These are phyloP conservation scores for Afroboletus lepidellus DNA, from an alignment of 1,284 basidiomycete genomes.

Conservation along the genomic window DNA sequence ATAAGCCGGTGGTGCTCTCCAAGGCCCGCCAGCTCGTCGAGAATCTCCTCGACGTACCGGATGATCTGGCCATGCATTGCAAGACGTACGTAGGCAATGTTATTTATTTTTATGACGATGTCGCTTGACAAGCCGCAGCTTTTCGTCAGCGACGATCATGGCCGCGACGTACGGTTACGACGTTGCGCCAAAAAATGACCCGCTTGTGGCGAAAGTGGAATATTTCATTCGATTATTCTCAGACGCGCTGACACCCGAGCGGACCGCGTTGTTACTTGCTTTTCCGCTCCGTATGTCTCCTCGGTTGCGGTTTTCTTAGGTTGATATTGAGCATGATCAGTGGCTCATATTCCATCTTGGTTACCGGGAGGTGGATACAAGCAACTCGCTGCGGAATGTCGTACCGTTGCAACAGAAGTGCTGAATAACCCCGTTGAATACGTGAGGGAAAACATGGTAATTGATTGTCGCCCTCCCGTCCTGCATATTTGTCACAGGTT, in stretches of 20 bases:
- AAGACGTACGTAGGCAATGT: slow-evolving; percentile 19
- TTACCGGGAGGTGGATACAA: slow-evolving; percentile 37
- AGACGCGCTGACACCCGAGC: slow-evolving; percentile 23
- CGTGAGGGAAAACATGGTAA: slow-evolving; percentile 35
- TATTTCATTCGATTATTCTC: slow-evolving; percentile 12
- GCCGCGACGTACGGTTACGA: slow-evolving; percentile 29
- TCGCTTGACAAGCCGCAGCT: slow-evolving; percentile 16
- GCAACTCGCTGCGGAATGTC: slow-evolving; percentile 25
- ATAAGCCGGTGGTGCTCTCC: slow-evolving; percentile 16
- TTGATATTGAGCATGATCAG: slow-evolving; percentile 20
- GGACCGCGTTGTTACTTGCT: slow-evolving; percentile 18
- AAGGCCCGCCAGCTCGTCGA: slow-evolving; percentile 24
- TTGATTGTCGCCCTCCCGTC: background rate
- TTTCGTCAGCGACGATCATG: slow-evolving; percentile 27
- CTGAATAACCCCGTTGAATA: slow-evolving; percentile 31
- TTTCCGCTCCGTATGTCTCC: slow-evolving; percentile 28
- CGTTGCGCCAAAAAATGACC: slow-evolving; percentile 20
- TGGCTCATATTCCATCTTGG: slow-evolving; percentile 37
- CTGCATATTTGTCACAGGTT: background rate
- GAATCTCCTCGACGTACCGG: slow-evolving; percentile 23
- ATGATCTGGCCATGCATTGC: slow-evolving; percentile 16
- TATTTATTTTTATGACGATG: background rate
- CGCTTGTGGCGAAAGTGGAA: slow-evolving; percentile 25
- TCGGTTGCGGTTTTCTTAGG: slow-evolving; percentile 13
- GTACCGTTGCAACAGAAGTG: slow-evolving; percentile 28